Percentiles rank a stretch among this genome's conserved stretches.
Evolutionary conservation across 169 alveolate genomes (phyloP).

Genomic region (Eimeria falciformis): DNA sequence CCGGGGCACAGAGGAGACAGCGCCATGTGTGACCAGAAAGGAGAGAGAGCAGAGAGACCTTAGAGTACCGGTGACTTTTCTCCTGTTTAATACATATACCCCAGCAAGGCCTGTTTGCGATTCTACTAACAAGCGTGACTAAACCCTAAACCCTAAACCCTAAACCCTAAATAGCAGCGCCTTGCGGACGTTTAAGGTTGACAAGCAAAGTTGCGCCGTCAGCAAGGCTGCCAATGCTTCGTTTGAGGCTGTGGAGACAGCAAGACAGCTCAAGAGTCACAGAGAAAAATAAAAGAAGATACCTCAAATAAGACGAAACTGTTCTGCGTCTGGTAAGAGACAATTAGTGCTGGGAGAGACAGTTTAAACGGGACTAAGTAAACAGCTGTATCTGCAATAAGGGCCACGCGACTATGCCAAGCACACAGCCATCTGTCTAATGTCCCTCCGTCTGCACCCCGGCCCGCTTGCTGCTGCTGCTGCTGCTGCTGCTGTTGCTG

Average conservation of each 20-base stretch:
- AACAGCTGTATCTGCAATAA: too few relatives aligned
- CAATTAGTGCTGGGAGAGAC: constrained; percentile 89
- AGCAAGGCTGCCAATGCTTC: constrained; percentile 91
- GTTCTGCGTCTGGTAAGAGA: constrained; percentile 93
- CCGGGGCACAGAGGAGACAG: background rate
- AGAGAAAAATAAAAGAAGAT: constrained; percentile 82
- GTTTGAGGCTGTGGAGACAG: too few relatives aligned
- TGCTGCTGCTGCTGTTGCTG: too few relatives aligned
- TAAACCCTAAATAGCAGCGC: constrained; percentile 64
- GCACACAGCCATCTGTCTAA: too few relatives aligned
- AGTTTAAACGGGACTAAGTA: too few relatives aligned
- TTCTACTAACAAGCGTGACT: background rate
- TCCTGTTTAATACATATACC: too few relatives aligned
- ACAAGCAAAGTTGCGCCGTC: constrained; percentile 88
- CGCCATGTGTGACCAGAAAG: background rate
- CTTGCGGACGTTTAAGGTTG: constrained; percentile 88
- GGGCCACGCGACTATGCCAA: too few relatives aligned
- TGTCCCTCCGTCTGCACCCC: too few relatives aligned
- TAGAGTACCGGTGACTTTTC: too few relatives aligned
- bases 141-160: constrained; percentile 27
- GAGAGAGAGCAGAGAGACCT: background rate
- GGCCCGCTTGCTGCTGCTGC: too few relatives aligned
- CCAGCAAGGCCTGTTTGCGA: too few relatives aligned
- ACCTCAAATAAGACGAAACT: constrained; percentile 83
- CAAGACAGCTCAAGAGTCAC: too few relatives aligned